Percentiles rank a stretch among this genome's conserved stretches.
Conservation (phyloP, 495 filamentous ascomycete species). For the Aspergillus heteromorphus region DNA sequence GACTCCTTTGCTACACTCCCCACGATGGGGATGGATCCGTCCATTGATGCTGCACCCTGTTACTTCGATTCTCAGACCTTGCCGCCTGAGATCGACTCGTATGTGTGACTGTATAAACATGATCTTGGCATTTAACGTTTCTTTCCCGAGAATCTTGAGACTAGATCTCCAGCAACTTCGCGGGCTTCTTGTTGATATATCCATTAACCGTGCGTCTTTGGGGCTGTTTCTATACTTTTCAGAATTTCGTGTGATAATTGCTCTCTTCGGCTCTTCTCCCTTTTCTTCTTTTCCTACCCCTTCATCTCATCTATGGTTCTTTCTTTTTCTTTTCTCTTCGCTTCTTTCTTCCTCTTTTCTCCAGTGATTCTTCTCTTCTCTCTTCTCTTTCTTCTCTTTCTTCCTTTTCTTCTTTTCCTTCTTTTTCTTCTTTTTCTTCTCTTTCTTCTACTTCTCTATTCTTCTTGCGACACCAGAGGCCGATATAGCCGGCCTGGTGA, state of each 20-base stretch:
- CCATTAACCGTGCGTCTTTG: constrained; percentile 8
- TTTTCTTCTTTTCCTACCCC: constrained; percentile 6
- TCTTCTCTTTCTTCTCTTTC: constrained; percentile 1
- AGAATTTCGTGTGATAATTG: constrained; percentile 1
- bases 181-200: neutral
- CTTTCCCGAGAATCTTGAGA: neutral
- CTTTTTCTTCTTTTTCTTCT: constrained; percentile 3
- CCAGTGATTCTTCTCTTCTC: neutral
- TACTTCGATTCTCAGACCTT: constrained; percentile 31
- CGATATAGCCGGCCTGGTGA: constrained; percentile 3
- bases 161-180: neutral
- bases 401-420: constrained; percentile 3
- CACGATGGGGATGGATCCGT: constrained; percentile 21
- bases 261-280: constrained; percentile 10
- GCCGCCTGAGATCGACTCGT: constrained; percentile 31
- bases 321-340: constrained; percentile 4
- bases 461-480: constrained; percentile 2
- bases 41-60: constrained; percentile 28
- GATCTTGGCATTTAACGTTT: neutral
- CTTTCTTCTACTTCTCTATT: constrained; percentile 1
- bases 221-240: constrained; percentile 9
- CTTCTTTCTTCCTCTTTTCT: constrained; percentile 4
- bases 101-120: constrained; percentile 21
- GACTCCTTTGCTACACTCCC: constrained; percentile 22
- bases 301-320: constrained; percentile 1